Evolutionary conservation across 495 filamentous ascomycete species (phyloP).

Genomic region (Glonium stellatum): DNA sequence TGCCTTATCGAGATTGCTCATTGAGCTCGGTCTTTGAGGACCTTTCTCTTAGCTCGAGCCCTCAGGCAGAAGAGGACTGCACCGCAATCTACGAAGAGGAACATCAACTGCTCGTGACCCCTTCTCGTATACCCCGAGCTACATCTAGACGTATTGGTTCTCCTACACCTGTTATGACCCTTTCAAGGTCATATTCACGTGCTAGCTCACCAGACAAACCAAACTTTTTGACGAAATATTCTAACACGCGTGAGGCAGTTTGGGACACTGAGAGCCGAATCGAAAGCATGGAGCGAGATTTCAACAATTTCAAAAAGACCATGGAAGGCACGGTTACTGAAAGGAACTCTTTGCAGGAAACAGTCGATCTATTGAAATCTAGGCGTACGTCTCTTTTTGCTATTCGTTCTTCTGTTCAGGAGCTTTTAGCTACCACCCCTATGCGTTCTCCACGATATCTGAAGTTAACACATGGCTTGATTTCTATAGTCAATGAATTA

Average conservation of each 20-base stretch:
- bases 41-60: not conserved
- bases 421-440: not conserved
- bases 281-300: constrained; percentile 56
- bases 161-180: constrained; percentile 27
- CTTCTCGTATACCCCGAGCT: constrained; percentile 4
- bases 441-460: not conserved
- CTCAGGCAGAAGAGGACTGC: not conserved
- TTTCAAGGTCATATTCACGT: constrained; percentile 23
- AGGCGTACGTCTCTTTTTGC: constrained; percentile 52
- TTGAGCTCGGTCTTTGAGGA: not conserved
- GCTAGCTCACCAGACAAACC: constrained; percentile 36
- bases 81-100: not conserved
- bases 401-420: constrained; percentile 2
- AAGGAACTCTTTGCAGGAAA: constrained; percentile 58
- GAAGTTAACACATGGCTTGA: constrained; percentile 18
- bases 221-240: constrained; percentile 63
- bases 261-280: constrained; percentile 67
- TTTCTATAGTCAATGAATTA: constrained; percentile 55
- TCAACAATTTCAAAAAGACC: constrained; percentile 47
- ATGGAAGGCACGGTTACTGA: constrained; percentile 56
- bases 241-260: constrained; percentile 56
- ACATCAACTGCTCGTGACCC: not conserved
- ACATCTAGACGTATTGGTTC: constrained; percentile 9
- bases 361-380: constrained; percentile 60
- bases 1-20: not conserved